Evolutionary conservation across 805 yeast genomes (phyloP).

Genomic region (Jamesozyma lodderae): DNA sequence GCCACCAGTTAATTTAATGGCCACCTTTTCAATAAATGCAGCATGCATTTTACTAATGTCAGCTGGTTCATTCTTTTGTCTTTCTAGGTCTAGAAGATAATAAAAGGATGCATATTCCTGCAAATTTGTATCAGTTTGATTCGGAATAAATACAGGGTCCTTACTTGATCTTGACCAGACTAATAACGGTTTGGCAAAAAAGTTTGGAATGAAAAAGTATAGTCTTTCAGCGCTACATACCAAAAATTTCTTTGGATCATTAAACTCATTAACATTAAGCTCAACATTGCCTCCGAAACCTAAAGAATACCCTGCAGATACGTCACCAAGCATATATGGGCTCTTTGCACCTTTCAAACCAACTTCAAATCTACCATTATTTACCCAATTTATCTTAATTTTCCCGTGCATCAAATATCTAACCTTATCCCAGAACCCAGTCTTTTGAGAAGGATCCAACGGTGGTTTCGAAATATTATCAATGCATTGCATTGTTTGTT

Average conservation of each 20-base stretch:
- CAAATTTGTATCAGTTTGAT: constrained; percentile 32
- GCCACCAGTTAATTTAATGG: constrained; percentile 52
- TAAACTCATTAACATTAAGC: constrained; percentile 54
- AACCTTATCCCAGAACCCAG: constrained; percentile 92
- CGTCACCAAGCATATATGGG: constrained; percentile 64
- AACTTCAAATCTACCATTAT: constrained; percentile 45
- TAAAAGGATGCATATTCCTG: constrained; percentile 42
- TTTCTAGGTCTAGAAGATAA: constrained; percentile 32
- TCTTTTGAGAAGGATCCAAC: constrained; percentile 69
- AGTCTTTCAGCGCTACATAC: constrained; percentile 54
- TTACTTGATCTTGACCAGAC: constrained; percentile 50
- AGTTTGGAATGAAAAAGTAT: constrained; percentile 69
- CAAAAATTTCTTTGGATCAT: constrained; percentile 60
- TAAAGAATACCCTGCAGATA: constrained; percentile 68
- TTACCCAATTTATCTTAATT: constrained; percentile 41
- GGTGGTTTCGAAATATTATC: constrained; percentile 88
- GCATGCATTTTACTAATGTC: constrained; percentile 19
- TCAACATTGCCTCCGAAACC: constrained; percentile 56
- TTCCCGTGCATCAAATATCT: constrained; percentile 70
- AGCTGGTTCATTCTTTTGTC: constrained; percentile 9
- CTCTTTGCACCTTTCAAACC: constrained; percentile 66
- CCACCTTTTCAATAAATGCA: constrained; percentile 40
- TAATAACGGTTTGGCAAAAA: constrained; percentile 42
- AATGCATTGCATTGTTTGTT: constrained; percentile 65
- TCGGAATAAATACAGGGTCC: constrained; percentile 39